Base-by-base conservation (phyloP, 2,329 filamentous ascomycete genomes). In the Bipolaris gigantea region DNA sequence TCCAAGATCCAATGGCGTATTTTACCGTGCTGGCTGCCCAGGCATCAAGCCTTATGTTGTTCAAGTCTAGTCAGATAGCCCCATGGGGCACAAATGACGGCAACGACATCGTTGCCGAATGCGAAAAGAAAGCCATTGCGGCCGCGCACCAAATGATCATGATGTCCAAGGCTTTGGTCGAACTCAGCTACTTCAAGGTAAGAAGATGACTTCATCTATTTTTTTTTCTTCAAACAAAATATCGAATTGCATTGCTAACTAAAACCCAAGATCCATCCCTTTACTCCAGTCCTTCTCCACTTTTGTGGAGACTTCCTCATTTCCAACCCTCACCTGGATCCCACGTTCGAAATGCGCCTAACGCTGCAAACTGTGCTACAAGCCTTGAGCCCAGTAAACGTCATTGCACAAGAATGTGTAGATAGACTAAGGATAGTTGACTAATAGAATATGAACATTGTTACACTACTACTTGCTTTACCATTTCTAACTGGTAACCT, bases 101-200 rank as follows among this genome's bases (percentile, higher is more conserved):
- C 18, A n/a, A 2, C 27, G 35, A 32, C 13, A 3, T 43, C 8
- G 25, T 18, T 11, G 40, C 4, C 3, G 25, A 43, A 9, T 43
- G 25, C 6, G 40, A 43, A 43, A 27, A 30, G 16, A 18, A 9
- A 11, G 40, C 40, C 2, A 32, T 30, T 4, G 40, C 25, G 5
- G 40, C 40, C 18, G 40, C 40, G 4, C 40, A 43, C 5, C 23
- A 43, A 25, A 43, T 43, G 25, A 30, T 43, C 15, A 18, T 30
- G 23, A 21, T 43, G 25, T 43, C 40, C 5, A 43, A 43, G 40
- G 40, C 40, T 2, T n/a, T 43, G 23, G 30, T 30, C 6, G 40
- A 43, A 19, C 25, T 43, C 16, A 43, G 40, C 27, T 19, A 43
- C 40, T 43, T 43, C 40, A 43, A 43, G 40, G 40, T 43, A 43